Evolutionary conservation across 805 yeast species (phyloP), one percentile per base, ranked within the genome.

Genomic region (Kodamaea laetipori): DNA sequence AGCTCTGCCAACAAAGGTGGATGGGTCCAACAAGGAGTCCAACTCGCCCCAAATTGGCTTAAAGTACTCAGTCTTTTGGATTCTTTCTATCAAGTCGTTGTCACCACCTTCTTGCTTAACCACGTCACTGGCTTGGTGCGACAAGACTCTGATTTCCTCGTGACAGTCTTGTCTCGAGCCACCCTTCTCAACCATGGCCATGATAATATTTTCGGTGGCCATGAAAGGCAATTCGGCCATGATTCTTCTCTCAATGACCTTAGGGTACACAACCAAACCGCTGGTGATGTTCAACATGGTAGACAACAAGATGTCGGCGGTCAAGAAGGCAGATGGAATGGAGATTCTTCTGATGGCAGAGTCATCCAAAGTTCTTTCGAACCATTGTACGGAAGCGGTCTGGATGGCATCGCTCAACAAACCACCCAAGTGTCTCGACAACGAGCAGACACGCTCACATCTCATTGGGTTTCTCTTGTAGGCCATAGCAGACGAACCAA

Each of bases 381-480:
- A 94, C 99, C 99, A 94, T 74, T 94, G 99, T 40, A 94, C 98
- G 26, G 96, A 85, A 6, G 98, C 95, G 39, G 99, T 94, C 71
- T 89, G 94, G 56, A 92, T 86, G 42, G 97, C 95, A 68, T 94
- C 98, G 61, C 77, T 89, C 72, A 85, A 86, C 55, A 90, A 74
- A 12, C 96, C 85, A 52, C 96, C 96, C 69, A 94, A 69, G 67
- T 92, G 98, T 75, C 99, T 87, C 15, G 98, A 82, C 54, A 94
- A 78, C n/a, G 99, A 94, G 74, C 99, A 94, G 47, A 94, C 97
- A 69, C 99, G 83, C 76, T 94, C 99, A 63, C 92, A 85, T 76
- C 99, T 86, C 99, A 94, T 94, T 69, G 99, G 99, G 74, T 94
- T 94, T 74, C 99, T 85, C 81, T 94, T 94, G 77, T 94, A 94